Base-by-base conservation (phyloP, 139 green algal species). In the Yamagishiella unicocca region DNA sequence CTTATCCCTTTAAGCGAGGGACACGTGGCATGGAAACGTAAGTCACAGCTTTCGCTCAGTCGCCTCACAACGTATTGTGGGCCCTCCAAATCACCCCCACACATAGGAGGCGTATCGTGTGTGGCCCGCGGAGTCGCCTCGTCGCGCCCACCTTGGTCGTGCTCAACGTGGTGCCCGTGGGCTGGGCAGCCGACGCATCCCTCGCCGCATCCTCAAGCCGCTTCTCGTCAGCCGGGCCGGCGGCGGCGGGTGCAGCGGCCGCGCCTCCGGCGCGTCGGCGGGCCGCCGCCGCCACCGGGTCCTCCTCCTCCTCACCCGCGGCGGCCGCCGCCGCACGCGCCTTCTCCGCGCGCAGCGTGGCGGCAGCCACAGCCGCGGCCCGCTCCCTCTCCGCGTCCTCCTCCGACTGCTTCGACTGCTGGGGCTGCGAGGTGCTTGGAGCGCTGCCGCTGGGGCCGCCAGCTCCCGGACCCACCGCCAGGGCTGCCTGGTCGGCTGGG, bases 81-180 rank as follows among this genome's bases (percentile, higher is more conserved):
- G n/a, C n/a, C n/a, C n/a, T n/a, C n/a, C n/a, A n/a, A n/a, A n/a
- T n/a, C n/a, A n/a, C n/a, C n/a, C n/a, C n/a, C n/a, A n/a, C n/a
- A n/a, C n/a, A n/a, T n/a, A n/a, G n/a, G n/a, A n/a, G n/a, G n/a
- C n/a, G n/a, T n/a, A n/a, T n/a, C n/a, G n/a, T n/a, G n/a, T n/a
- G n/a, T n/a, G n/a, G n/a, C n/a, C n/a, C n/a, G n/a, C n/a, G n/a
- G n/a, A n/a, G n/a, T n/a, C n/a, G n/a, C n/a, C n/a, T n/a, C n/a
- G n/a, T 58, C 50, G 14, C 14, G 27, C 75, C 53, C 75, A 66
- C 81, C 67, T 80, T 87, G 46, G 66, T 94, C 3, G 95, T 98
- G 37, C 58, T 89, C 61, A 99, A 90, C 0, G 96, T 99, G 91
- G 92, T 92, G 21, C 96, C 96, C 14, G 92, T 97, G 24, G 95